Evolutionary conservation across 2,329 filamentous ascomycete genomes (phyloP).

Genomic region (Talaromyces rugulosus): DNA sequence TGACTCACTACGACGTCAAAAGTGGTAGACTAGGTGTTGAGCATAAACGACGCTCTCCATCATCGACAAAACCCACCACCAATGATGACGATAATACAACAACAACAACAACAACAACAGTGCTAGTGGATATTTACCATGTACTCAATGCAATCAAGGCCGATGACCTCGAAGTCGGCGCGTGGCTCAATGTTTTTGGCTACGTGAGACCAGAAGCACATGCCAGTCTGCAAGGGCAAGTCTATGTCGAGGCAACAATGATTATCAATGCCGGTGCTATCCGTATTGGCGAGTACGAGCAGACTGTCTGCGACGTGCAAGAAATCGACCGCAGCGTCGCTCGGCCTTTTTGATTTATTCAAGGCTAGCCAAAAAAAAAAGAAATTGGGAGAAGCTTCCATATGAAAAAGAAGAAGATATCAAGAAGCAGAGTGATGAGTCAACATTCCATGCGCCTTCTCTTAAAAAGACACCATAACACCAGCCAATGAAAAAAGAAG

Average conservation of each 20-base stretch:
- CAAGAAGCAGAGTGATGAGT: no score
- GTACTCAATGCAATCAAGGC: constrained; percentile 62
- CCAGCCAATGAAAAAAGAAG: no score
- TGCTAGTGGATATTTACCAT: constrained; percentile 65
- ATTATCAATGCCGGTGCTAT: constrained; percentile 74
- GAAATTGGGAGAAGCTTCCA: neutral
- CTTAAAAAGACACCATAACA: no score
- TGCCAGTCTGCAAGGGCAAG: neutral
- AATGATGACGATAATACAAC: neutral
- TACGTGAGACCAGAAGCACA: constrained; percentile 51
- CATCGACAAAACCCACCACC: constrained; percentile 21
- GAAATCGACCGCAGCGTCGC: constrained; percentile 29
- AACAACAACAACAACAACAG: constrained; percentile 20
- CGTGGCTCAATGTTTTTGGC: constrained; percentile 86
- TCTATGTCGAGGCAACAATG: constrained; percentile 66
- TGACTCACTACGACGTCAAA: constrained; percentile 54
- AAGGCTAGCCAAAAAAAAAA: neutral
- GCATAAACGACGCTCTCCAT: constrained; percentile 53
- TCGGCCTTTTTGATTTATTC: neutral
- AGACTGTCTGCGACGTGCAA: constrained; percentile 43
- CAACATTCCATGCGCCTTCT: no score
- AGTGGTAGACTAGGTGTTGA: constrained; percentile 63
- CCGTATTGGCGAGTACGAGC: constrained; percentile 68
- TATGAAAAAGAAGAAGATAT: no score
- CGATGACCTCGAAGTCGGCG: constrained; percentile 65